These are phyloP conservation scores for Acacia confusa DNA, from an alignment of 306 rosid species.

Conservation along the genomic window DNA sequence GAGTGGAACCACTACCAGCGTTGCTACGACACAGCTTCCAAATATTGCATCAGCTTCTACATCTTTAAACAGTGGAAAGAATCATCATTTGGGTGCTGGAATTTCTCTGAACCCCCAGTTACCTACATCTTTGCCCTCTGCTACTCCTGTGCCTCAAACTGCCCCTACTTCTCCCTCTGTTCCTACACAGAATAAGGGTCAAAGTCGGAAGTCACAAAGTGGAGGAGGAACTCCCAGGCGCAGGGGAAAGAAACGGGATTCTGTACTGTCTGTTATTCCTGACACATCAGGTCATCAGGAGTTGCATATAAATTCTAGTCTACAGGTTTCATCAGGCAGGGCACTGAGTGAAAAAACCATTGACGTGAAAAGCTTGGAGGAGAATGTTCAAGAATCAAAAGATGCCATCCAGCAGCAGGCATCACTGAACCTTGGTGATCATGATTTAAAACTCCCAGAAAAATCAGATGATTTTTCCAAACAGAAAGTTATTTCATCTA, in stretches of 20 bases:
- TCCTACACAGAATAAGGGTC: slow-evolving; percentile 54
- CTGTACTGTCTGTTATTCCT: slow-evolving; percentile 37
- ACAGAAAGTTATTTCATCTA: slow-evolving; percentile 43
- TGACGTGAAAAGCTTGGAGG: slow-evolving; percentile 36
- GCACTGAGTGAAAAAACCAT: slow-evolving; percentile 35
- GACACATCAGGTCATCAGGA: slow-evolving; percentile 46
- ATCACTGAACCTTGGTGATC: slow-evolving; percentile 41
- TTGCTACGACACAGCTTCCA: slow-evolving; percentile 40
- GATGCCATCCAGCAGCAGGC: slow-evolving; percentile 44
- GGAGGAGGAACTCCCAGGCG: slow-evolving; percentile 69
- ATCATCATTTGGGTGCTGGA: slow-evolving; percentile 39
- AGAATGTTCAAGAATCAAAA: slow-evolving; percentile 43
- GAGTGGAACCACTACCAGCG: slow-evolving; percentile 41
- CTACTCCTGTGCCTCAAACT: slow-evolving; percentile 46
- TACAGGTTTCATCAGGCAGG: slow-evolving; percentile 44
- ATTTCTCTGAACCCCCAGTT: slow-evolving; percentile 50
- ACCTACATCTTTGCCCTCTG: slow-evolving; percentile 45
- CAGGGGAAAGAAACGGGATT: slow-evolving; percentile 76
- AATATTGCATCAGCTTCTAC: slow-evolving; percentile 45
- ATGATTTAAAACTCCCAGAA: slow-evolving; percentile 40
- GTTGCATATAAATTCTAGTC: slow-evolving; percentile 41
- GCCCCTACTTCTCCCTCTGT: slow-evolving; percentile 46
- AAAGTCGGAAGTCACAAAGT: slow-evolving; percentile 57
- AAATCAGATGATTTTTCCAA: slow-evolving; percentile 41
- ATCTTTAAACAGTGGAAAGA: slow-evolving; percentile 44